These are phyloP conservation scores for Aspergillus udagawae DNA, from an alignment of 2,329 filamentous ascomycete species.

Conservation along the genomic window DNA sequence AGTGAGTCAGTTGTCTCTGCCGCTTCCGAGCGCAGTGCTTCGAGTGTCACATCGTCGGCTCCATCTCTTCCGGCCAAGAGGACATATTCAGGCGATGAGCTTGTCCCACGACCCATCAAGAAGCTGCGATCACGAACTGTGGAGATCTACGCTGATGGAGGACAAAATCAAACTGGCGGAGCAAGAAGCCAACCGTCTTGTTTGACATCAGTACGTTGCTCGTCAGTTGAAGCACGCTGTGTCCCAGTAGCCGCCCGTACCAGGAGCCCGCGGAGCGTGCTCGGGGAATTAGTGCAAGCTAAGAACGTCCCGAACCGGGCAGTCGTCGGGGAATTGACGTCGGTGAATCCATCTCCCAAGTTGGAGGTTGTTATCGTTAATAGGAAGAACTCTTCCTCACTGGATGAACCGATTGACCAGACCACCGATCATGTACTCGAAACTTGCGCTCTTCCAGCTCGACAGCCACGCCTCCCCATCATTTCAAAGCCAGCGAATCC, in stretches of 20 bases:
- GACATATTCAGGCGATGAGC: conserved; percentile 8
- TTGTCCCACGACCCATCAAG: conserved; percentile 20
- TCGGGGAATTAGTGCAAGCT: conserved; percentile 16
- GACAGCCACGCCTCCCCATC: not conserved
- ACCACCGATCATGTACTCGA: not conserved
- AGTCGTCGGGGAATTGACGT: not conserved
- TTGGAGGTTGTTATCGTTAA: conserved; percentile 33
- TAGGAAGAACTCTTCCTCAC: conserved; percentile 5
- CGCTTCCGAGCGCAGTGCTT: conserved; percentile 15
- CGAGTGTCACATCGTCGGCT: conserved; percentile 30
- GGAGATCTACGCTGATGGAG: conserved; percentile 9
- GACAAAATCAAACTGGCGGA: conserved; percentile 2
- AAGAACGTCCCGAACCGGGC: conserved; percentile 5
- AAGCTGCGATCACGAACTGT: conserved; percentile 18
- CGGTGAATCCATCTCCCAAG: conserved; percentile 4
- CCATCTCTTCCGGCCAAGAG: conserved; percentile 23
- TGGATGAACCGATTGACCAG: not conserved
- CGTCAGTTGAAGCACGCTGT: conserved; percentile 6
- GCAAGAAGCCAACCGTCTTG: not conserved
- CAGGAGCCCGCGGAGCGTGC: conserved; percentile 13
- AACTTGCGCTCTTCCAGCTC: not conserved
- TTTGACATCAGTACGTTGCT: not conserved
- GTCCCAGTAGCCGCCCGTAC: conserved; percentile 18
- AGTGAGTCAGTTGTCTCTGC: conserved; percentile 20
- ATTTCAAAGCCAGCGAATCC: not conserved